Percentiles rank a stretch among this genome's conserved stretches.
Conservation (phyloP, 176 grass and related monocot species). For the barley (Hordeum vulgare) region MorexV3_pseudomolecules_assembly NC_058519.1:517712221-517712720, state of each 20-base stretch:
- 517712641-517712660: too few relatives aligned
- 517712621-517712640: too few relatives aligned
- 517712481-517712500: neutral
- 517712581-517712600: too few relatives aligned
- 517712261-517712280: neutral
- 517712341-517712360: neutral
- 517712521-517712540: too few relatives aligned
- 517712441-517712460: neutral
- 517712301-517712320: neutral
- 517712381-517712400: neutral
- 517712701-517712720: too few relatives aligned
- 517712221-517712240: neutral
- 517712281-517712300: neutral
- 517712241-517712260: neutral
- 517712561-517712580: too few relatives aligned
- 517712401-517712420: neutral
- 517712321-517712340: neutral
- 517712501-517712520: too few relatives aligned
- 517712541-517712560: too few relatives aligned
- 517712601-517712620: too few relatives aligned
- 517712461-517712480: neutral
- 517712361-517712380: neutral
- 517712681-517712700: too few relatives aligned
- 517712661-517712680: too few relatives aligned
- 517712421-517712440: neutral